Percentiles rank a stretch among this genome's conserved stretches.
Conservation (phyloP, 2,329 filamentous ascomycete species). For the Hymenoscyphus occultus region DNA sequence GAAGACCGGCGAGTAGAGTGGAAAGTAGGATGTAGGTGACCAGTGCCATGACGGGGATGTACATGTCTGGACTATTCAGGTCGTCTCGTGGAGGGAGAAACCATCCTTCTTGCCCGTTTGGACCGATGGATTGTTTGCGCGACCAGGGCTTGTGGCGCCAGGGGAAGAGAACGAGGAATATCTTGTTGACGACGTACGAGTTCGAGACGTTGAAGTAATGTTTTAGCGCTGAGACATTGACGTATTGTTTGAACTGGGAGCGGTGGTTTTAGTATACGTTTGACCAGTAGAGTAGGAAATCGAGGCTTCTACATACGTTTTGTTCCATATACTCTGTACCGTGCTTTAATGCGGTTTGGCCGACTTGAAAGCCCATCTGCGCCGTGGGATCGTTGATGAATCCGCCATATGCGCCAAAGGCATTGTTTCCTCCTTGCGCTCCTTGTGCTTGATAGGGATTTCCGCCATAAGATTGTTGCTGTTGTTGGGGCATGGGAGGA, state of each 20-base stretch:
- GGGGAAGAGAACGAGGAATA: slow-evolving; percentile 90
- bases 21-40: slow-evolving; percentile 96
- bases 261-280: slow-evolving; percentile 24
- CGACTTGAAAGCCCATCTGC: slow-evolving; percentile 92
- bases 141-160: slow-evolving; percentile 99
- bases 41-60: slow-evolving; percentile 96
- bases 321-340: slow-evolving; percentile 94
- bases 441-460: slow-evolving; percentile 56
- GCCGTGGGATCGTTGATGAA: slow-evolving; percentile 96
- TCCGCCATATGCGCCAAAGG: slow-evolving; percentile 74
- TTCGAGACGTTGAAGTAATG: slow-evolving; percentile 99
- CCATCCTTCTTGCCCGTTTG: slow-evolving; percentile 67
- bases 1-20: slow-evolving; percentile 82
- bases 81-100: slow-evolving; percentile 93
- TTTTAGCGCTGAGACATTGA: slow-evolving; percentile 90
- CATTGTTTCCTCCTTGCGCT: slow-evolving; percentile 46
- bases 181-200: slow-evolving; percentile 90
- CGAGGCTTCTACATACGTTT: slow-evolving; percentile 57
- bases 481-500: slow-evolving; percentile 68
- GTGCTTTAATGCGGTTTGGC: slow-evolving; percentile 85
- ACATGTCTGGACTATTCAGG: slow-evolving; percentile 98
- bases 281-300: no score
- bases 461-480: slow-evolving; percentile 61
- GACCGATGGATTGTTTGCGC: slow-evolving; percentile 74
- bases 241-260: slow-evolving; percentile 69